Evolutionary conservation across 2,329 filamentous ascomycete genomes (phyloP).

Genomic region (Epichloe scottii): DNA sequence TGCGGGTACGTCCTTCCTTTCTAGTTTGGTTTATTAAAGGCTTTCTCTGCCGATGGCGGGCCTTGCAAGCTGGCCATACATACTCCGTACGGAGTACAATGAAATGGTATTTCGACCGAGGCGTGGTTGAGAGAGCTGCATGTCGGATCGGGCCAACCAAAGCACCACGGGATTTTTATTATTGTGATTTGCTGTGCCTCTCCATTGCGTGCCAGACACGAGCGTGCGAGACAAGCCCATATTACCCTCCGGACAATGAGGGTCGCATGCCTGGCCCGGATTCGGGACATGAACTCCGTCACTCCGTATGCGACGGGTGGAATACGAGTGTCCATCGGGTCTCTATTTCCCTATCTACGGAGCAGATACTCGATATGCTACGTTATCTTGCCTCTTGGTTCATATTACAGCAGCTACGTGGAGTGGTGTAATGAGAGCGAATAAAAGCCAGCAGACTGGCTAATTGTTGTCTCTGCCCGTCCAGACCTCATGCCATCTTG

Average conservation of each 20-base stretch:
- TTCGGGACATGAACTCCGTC: background rate
- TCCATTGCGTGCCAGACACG: background rate
- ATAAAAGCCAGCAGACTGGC: too few relatives aligned
- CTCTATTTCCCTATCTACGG: too few relatives aligned
- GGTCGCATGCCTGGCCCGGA: background rate
- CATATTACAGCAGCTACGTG: too few relatives aligned
- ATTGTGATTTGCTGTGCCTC: background rate
- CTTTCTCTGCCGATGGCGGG: background rate
- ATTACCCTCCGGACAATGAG: too few relatives aligned
- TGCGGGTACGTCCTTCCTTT: too few relatives aligned
- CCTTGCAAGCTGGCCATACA: background rate
- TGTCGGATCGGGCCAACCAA: background rate
- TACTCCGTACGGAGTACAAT: too few relatives aligned
- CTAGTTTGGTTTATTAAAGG: too few relatives aligned
- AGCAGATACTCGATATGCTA: background rate
- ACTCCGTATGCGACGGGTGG: background rate
- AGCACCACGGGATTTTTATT: background rate
- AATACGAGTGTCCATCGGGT: background rate
- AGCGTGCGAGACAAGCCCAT: background rate
- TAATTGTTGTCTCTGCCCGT: too few relatives aligned
- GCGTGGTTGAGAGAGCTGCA: background rate
- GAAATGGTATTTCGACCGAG: background rate
- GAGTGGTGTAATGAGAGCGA: too few relatives aligned
- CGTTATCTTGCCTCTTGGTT: background rate
- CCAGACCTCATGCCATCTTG: background rate